A percentile compares a stretch with the other conserved stretches of the same genome.
These are phyloP conservation scores for Chrysoporthe puriensis DNA, from an alignment of 2,329 filamentous ascomycete genomes.

Conservation along the genomic window DNA sequence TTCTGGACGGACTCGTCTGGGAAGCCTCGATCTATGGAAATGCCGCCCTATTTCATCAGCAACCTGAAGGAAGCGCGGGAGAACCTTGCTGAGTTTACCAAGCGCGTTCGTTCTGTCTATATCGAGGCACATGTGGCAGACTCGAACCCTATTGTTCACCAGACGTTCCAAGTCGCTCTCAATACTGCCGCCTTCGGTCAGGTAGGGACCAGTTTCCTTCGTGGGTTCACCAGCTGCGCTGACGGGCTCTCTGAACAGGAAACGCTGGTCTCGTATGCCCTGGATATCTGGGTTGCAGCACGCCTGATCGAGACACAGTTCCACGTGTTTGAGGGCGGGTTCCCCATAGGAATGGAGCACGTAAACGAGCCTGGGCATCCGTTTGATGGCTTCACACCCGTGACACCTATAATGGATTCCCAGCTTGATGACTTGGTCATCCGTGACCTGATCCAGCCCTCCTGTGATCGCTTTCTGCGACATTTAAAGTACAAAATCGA, in stretches of 20 bases:
- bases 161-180: background rate
- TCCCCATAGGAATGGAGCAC: background rate
- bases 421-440: background rate
- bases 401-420: background rate
- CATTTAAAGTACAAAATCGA: background rate
- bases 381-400: background rate
- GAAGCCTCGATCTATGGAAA: background rate
- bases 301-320: background rate
- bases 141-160: background rate
- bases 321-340: background rate
- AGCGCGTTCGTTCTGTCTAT: background rate
- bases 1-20: background rate
- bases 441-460: background rate
- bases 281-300: background rate
- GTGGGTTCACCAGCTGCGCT: background rate
- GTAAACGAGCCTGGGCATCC: background rate
- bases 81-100: background rate
- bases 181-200: background rate
- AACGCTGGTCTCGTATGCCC: background rate
- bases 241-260: background rate
- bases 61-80: background rate
- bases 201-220: background rate
- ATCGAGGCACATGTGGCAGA: background rate
- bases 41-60: constrained; percentile 1
- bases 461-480: background rate